Evolutionary conservation across 129 eudicot species (phyloP).

Genomic region (Solidago caesia): DNA sequence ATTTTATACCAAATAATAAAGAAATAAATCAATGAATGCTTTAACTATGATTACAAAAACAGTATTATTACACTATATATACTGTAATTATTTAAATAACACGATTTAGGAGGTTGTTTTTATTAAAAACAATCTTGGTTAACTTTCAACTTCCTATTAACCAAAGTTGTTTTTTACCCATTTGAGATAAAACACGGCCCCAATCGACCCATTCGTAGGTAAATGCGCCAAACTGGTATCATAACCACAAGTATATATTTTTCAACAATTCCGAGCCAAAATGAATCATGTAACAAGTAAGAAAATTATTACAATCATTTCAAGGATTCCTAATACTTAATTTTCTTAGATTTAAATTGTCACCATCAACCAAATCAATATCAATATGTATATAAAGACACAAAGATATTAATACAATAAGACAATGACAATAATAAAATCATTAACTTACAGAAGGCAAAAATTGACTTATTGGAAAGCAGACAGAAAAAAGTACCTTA

Average conservation of each 20-base stretch:
- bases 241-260: background rate
- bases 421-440: constrained; percentile 13
- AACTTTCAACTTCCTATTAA: no score
- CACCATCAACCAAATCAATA: constrained; percentile 13
- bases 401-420: background rate
- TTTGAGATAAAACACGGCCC: no score
- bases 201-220: no score
- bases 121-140: no score
- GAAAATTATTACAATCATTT: constrained; percentile 8
- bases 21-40: no score
- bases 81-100: no score
- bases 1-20: background rate
- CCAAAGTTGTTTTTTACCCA: no score
- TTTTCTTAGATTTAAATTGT: background rate
- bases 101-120: no score
- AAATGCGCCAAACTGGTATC: background rate
- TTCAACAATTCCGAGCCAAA: background rate
- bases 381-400: background rate
- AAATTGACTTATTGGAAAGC: constrained; percentile 12
- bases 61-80: no score
- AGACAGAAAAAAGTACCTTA: constrained; percentile 37
- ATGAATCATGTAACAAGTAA: background rate
- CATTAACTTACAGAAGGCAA: constrained; percentile 26
- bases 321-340: constrained; percentile 1
- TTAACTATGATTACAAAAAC: no score